These are phyloP conservation scores for Barbarea vulgaris DNA, from an alignment of 345 rosid species.

Conservation along the genomic window DNA sequence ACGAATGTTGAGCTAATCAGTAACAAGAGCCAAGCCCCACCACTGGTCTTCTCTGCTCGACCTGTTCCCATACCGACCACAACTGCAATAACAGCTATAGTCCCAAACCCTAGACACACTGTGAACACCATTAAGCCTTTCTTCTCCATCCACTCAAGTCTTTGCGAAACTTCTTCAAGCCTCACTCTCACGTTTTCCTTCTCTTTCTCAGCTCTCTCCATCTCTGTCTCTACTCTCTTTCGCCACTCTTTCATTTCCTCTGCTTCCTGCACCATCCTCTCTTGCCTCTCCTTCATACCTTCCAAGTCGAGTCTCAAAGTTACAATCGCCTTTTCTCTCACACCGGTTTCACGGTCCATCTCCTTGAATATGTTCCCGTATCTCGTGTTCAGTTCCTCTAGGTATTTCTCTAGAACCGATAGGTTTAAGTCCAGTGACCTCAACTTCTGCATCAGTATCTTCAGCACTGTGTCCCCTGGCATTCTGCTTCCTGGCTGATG, in stretches of 20 bases:
- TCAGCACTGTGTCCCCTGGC: conserved; percentile 94
- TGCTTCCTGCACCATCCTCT: conserved; percentile 62
- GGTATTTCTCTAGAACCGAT: conserved; percentile 80
- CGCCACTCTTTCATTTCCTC: conserved; percentile 76
- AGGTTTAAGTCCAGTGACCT: conserved; percentile 78
- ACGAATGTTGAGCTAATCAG: conserved; percentile 36
- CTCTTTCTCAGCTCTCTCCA: conserved; percentile 53
- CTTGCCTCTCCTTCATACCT: conserved; percentile 52
- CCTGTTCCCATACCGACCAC: conserved; percentile 32
- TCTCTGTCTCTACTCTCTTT: conserved; percentile 44
- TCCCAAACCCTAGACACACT: conserved; percentile 60
- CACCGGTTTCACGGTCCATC: conserved; percentile 63
- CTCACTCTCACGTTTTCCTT: conserved; percentile 24
- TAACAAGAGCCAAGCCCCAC: conserved; percentile 39
- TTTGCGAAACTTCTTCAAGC: conserved; percentile 53
- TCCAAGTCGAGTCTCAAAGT: conserved; percentile 58
- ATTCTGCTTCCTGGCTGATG: conserved; percentile 78
- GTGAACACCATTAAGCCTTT: conserved; percentile 73
- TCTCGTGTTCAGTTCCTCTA: conserved; percentile 79
- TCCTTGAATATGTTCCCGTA: conserved; percentile 74
- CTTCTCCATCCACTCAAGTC: conserved; percentile 69
- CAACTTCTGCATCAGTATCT: conserved; percentile 92
- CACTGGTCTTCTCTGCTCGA: conserved; percentile 25
- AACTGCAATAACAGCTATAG: conserved; percentile 45
- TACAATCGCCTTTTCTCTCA: conserved; percentile 52